phyloP scores from a whole-genome alignment of 202 grass and related monocot species.

The Cymbopogon flexuosus region DNA sequence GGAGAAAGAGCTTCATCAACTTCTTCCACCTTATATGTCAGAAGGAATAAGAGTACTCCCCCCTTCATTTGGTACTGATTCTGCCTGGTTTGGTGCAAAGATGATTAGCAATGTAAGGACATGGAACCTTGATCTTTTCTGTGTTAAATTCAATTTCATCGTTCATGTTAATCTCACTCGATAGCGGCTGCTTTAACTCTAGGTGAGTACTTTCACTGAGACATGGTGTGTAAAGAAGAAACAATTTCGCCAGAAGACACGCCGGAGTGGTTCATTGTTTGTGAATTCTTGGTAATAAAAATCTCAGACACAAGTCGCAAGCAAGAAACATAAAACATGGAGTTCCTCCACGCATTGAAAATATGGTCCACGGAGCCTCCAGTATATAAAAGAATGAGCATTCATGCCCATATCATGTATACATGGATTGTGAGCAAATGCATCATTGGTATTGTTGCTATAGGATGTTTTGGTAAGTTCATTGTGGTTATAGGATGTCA shows the following conservation, averaged over 20 bases:
- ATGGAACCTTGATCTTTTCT: neutral
- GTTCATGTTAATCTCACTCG: neutral
- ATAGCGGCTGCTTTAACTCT: constrained; percentile 7
- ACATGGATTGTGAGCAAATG: neutral
- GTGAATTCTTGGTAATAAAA: constrained; percentile 46
- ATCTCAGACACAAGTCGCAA: neutral
- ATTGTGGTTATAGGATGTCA: constrained; percentile 16
- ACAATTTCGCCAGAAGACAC: constrained; percentile 54
- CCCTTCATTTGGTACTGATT: constrained; percentile 61
- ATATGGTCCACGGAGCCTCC: neutral
- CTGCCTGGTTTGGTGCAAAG: constrained; percentile 88
- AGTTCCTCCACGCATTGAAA: neutral
- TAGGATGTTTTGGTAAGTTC: neutral
- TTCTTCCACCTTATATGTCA: constrained; percentile 61
- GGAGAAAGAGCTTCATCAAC: constrained; percentile 67
- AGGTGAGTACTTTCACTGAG: constrained; percentile 81
- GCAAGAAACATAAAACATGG: neutral
- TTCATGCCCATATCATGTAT: neutral
- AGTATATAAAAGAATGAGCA: neutral
- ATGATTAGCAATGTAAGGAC: constrained; percentile 77
- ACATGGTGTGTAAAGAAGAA: constrained; percentile 81
- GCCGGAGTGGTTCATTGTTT: constrained; percentile 41
- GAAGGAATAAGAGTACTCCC: constrained; percentile 76
- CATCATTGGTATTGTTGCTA: neutral
- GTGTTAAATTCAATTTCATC: neutral